A percentile compares a stretch with the other conserved stretches of the same genome.
These are phyloP conservation scores for Boehmeria nivea DNA, from an alignment of 306 rosid species.

Conservation along the genomic window DNA sequence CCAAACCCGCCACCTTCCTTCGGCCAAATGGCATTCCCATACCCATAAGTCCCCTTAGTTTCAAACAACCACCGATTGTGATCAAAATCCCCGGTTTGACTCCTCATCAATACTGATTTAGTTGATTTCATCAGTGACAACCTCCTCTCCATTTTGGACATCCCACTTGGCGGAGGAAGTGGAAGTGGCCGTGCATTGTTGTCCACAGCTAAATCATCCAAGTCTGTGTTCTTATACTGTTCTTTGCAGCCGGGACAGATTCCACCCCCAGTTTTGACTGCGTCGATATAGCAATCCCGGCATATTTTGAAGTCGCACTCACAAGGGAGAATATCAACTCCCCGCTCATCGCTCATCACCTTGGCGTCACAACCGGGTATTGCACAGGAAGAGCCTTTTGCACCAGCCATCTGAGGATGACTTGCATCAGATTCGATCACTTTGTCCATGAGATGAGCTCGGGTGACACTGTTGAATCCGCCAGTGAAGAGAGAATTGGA, in stretches of 20 bases:
- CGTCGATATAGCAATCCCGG: slow-evolving; percentile 85
- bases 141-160: slow-evolving; percentile 87
- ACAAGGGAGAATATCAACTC: slow-evolving; percentile 87
- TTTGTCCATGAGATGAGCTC: slow-evolving; percentile 95
- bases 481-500: slow-evolving; percentile 87
- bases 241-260: slow-evolving; percentile 92
- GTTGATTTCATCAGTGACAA: slow-evolving; percentile 85
- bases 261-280: slow-evolving; percentile 73
- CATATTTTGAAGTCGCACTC: slow-evolving; percentile 96
- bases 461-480: slow-evolving; percentile 78
- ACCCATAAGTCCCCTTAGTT: slow-evolving; percentile 92
- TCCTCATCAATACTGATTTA: slow-evolving; percentile 70
- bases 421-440: slow-evolving; percentile 79
- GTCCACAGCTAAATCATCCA: slow-evolving; percentile 69
- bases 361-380: slow-evolving; percentile 91
- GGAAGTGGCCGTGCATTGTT: slow-evolving; percentile 54
- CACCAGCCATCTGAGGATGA: slow-evolving; percentile 98
- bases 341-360: slow-evolving; percentile 86
- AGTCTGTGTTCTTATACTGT: slow-evolving; percentile 68
- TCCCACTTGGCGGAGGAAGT: slow-evolving; percentile 59
- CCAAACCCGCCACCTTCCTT: slow-evolving; percentile 74
- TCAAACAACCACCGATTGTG: slow-evolving; percentile 93
- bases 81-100: slow-evolving; percentile 93
- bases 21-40: slow-evolving; percentile 97
- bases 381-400: slow-evolving; percentile 81